Conservation (phyloP, 2,329 filamentous ascomycete genomes). For the Penicillium digitatum region DNA sequence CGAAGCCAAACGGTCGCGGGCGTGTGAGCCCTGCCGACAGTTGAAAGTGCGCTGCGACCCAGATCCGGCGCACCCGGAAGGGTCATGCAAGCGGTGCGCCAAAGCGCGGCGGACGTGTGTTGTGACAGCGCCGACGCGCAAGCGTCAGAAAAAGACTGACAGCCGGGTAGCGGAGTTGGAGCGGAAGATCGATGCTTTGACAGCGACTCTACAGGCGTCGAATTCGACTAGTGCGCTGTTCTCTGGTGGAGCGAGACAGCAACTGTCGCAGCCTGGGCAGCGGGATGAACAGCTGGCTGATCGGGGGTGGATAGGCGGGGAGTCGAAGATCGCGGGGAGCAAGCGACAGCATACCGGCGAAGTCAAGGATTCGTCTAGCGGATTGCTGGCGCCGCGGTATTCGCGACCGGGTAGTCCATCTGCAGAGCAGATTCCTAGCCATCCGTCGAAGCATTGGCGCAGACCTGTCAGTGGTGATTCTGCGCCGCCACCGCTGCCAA, state of each 20-base stretch:
- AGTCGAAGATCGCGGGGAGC: constrained; percentile 21
- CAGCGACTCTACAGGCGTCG: constrained; percentile 67
- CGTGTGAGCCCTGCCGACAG: constrained; percentile 71
- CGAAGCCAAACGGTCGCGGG: constrained; percentile 64
- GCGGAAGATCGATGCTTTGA: constrained; percentile 86
- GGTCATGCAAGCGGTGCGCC: constrained; percentile 69
- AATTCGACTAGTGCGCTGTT: constrained; percentile 25
- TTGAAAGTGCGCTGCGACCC: constrained; percentile 84
- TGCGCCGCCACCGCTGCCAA: constrained; percentile 12
- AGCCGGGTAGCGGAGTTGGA: constrained; percentile 84
- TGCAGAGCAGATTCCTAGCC: constrained; percentile 19
- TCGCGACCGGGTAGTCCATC: constrained; percentile 22
- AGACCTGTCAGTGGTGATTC: constrained; percentile 18
- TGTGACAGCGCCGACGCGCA: constrained; percentile 69
- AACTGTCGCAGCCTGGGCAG: constrained; percentile 23
- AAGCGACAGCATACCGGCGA: constrained; percentile 35
- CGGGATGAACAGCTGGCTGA: constrained; percentile 35
- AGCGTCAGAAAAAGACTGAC: constrained; percentile 88
- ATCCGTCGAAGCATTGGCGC: constrained; percentile 21
- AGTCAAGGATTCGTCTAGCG: constrained; percentile 19
- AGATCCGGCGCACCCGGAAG: constrained; percentile 58
- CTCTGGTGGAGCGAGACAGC: constrained; percentile 9
- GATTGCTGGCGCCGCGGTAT: constrained; percentile 21
- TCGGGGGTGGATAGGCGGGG: constrained; percentile 27
- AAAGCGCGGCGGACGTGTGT: constrained; percentile 76